phyloP scores from a whole-genome alignment of 2,329 filamentous ascomycete species.

The Emydomyces testavorans region DNA sequence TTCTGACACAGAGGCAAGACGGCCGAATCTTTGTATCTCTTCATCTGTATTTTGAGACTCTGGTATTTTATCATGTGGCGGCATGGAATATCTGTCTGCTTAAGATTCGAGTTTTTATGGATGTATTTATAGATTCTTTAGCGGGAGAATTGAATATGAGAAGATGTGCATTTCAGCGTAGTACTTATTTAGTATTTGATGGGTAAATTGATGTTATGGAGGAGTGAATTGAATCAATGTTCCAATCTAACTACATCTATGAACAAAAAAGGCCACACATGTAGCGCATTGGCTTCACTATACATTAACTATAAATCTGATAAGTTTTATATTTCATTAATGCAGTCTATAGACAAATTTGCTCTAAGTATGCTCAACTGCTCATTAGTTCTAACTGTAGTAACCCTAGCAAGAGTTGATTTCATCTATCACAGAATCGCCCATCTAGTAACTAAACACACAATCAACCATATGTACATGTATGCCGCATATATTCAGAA shows the following conservation, averaged over 20 bases:
- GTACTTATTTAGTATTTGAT: too few relatives aligned
- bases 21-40: conserved; percentile 8
- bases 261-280: too few relatives aligned
- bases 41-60: background rate
- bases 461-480: background rate
- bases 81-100: background rate
- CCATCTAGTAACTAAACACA: too few relatives aligned
- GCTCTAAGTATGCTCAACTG: too few relatives aligned
- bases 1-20: conserved; percentile 32
- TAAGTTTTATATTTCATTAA: background rate
- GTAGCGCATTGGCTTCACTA: too few relatives aligned
- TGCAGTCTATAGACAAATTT: too few relatives aligned
- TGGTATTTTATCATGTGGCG: background rate
- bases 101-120: background rate
- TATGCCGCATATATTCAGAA: background rate
- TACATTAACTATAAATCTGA: too few relatives aligned
- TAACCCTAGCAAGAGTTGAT: background rate
- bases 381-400: background rate
- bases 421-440: too few relatives aligned
- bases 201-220: too few relatives aligned
- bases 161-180: background rate
- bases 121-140: background rate
- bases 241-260: too few relatives aligned
- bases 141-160: background rate
- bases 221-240: too few relatives aligned